These are phyloP conservation scores for Apiosordaria backusii DNA, from an alignment of 495 filamentous ascomycete species.

Conservation along the genomic window DNA sequence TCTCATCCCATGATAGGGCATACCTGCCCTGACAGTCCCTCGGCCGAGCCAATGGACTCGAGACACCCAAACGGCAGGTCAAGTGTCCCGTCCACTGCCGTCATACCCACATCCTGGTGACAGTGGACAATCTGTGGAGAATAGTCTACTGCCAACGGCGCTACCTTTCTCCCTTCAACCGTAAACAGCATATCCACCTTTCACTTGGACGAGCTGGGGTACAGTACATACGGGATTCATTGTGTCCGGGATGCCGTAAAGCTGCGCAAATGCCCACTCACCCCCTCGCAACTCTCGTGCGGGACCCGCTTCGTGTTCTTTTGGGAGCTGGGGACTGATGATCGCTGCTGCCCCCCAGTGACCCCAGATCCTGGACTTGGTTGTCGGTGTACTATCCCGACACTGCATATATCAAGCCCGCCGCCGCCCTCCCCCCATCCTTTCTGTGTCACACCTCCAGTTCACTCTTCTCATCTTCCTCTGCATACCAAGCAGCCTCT, in stretches of 20 bases:
- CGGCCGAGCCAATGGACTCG: not conserved
- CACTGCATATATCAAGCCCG: constrained; percentile 16
- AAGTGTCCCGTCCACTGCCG: not conserved
- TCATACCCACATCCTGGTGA: not conserved
- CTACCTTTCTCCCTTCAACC: not conserved
- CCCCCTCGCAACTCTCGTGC: not conserved
- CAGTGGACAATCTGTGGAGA: not conserved
- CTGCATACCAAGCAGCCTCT: not conserved
- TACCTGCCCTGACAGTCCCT: constrained; percentile 8
- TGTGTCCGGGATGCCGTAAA: not conserved
- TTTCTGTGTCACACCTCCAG: not conserved
- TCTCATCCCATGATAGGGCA: constrained; percentile 6
- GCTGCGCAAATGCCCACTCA: not conserved
- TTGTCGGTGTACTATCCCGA: not conserved
- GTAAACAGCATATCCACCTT: not conserved
- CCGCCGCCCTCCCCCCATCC: constrained; percentile 10
- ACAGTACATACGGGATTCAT: not conserved
- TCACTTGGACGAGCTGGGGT: not conserved
- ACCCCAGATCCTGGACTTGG: constrained; percentile 9
- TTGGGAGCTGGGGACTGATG: constrained; percentile 1
- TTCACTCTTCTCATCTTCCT: not conserved
- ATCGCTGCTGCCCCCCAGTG: constrained; percentile 2
- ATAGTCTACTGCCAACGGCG: not conserved
- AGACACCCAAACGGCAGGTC: not conserved
- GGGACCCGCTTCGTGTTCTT: constrained; percentile 5